Evolutionary conservation across 2,329 filamentous ascomycete species (phyloP).

Genomic region (Pseudopithomyces chartarum): DNA sequence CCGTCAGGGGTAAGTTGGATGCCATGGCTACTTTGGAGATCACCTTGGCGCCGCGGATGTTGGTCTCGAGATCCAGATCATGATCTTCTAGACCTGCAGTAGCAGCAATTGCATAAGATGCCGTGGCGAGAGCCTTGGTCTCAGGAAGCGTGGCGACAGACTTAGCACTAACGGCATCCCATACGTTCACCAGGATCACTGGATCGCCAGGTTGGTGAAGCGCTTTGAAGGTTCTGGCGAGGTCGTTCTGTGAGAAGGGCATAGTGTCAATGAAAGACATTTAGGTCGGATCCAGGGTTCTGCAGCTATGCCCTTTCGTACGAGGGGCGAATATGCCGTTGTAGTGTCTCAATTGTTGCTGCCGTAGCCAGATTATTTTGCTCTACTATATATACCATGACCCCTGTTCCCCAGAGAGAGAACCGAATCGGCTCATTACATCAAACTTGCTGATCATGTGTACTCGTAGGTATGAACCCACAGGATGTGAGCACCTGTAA

Average conservation of each 20-base stretch:
- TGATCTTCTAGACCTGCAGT: conserved; percentile 39
- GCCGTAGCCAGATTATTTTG: too few species aligned
- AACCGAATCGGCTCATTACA: not conserved
- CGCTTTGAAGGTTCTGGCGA: conserved; percentile 25
- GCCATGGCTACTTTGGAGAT: conserved; percentile 52
- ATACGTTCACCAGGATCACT: conserved; percentile 61
- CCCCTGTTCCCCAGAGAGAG: too few species aligned
- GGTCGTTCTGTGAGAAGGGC: conserved; percentile 15
- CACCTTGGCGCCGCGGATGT: conserved; percentile 53
- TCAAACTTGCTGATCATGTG: not conserved
- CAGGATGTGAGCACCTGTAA: not conserved
- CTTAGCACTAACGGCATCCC: conserved; percentile 57
- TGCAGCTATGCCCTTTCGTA: too few species aligned
- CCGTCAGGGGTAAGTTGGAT: conserved; percentile 56
- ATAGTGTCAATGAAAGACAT: not conserved
- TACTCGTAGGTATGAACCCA: too few species aligned
- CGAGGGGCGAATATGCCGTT: too few species aligned
- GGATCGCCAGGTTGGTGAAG: conserved; percentile 60
- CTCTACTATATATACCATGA: too few species aligned
- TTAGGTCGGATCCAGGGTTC: not conserved
- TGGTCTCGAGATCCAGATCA: conserved; percentile 56
- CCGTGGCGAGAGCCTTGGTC: conserved; percentile 48
- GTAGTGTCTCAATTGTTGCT: too few species aligned
- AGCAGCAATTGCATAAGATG: conserved; percentile 41
- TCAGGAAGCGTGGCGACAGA: conserved; percentile 52